Evolutionary conservation across 108 stramenopile species (phyloP).

Genomic region (Seminavis robusta): DNA sequence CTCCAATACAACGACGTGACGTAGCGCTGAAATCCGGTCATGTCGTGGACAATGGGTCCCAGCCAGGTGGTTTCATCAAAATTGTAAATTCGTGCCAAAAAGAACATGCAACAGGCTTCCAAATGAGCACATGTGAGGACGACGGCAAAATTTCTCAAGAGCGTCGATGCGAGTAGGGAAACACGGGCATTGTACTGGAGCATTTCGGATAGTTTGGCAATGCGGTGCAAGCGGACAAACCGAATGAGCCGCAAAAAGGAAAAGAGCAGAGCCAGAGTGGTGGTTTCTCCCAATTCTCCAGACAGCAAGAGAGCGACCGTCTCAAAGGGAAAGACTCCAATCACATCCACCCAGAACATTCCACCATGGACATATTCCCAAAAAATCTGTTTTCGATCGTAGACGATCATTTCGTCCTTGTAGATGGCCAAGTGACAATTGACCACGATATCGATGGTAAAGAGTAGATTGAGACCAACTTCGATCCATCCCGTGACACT

Average conservation of each 20-base stretch:
- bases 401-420: slow-evolving; percentile 27
- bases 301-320: slow-evolving; percentile 22
- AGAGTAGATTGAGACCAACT: slow-evolving; percentile 9
- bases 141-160: slow-evolving; percentile 37
- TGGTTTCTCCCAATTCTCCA: slow-evolving; percentile 23
- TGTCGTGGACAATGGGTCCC: slow-evolving; percentile 16
- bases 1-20: slow-evolving; percentile 46
- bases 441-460: slow-evolving; percentile 32
- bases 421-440: slow-evolving; percentile 36
- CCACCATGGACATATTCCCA: slow-evolving; percentile 11
- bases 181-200: slow-evolving; percentile 34
- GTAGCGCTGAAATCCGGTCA: slow-evolving; percentile 37
- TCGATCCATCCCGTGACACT: slow-evolving; percentile 11
- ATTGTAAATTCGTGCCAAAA: slow-evolving; percentile 30
- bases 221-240: slow-evolving; percentile 31
- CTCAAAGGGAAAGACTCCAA: slow-evolving; percentile 61
- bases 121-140: slow-evolving; percentile 24
- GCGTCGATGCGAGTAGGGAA: slow-evolving; percentile 32
- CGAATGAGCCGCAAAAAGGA: slow-evolving; percentile 22
- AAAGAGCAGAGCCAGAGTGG: slow-evolving; percentile 22
- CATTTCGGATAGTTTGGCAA: slow-evolving; percentile 30
- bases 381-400: slow-evolving; percentile 16
- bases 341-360: slow-evolving; percentile 55
- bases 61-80: slow-evolving; percentile 45
- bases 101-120: slow-evolving; percentile 44